Base-by-base conservation (phyloP, 257 asterid species). In the Thymus quinquecostatus region DNA sequence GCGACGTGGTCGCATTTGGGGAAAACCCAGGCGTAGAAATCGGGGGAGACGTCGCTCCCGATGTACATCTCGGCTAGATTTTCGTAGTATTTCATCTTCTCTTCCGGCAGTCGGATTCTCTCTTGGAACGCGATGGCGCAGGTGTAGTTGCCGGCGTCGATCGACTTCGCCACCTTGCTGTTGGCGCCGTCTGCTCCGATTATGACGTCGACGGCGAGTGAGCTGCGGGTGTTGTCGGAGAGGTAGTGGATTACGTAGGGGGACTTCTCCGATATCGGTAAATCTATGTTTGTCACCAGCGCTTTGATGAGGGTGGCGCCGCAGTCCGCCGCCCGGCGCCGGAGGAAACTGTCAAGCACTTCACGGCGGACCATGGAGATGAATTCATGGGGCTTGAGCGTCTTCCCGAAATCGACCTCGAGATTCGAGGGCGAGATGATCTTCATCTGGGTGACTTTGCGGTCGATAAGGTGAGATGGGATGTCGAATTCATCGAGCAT, bases 1-100 rank as follows among this genome's bases (percentile, higher is more conserved):
- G 96, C 97, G 34, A 91, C 97, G 78, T 91, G 97, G 76, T 91
- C 97, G 73, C 92, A 85, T 65, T 91, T 91, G 1, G 97, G 98
- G 68, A 92, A 89, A 61, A 92, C 97, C 97, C 98, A 92, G 1
- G 83, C 97, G 79, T 91, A 91, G 84, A 91, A 88, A 64, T 91
- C 96, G 0, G 97, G 97, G 0, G 97, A 91, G 6, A 91, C 96
- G 80, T 91, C 97, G 72, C 68, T 73, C 8, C 96, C 96, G 2
- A 91, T 78, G 70, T 91, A 88, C 88, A 91, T 88, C 75, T 91
- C 97, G 6, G 97, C 96, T 33, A 88, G 77, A 69, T 88, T 84
- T 45, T 88, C 90, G 76, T 88, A 88, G 80, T 91, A 91, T 45
- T 44, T 74, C 97, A 91, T 91, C 69, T 85, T 81, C 43, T 87